Conservation (phyloP, 2,329 filamentous ascomycete species). For the Peltaster fructicola region DNA sequence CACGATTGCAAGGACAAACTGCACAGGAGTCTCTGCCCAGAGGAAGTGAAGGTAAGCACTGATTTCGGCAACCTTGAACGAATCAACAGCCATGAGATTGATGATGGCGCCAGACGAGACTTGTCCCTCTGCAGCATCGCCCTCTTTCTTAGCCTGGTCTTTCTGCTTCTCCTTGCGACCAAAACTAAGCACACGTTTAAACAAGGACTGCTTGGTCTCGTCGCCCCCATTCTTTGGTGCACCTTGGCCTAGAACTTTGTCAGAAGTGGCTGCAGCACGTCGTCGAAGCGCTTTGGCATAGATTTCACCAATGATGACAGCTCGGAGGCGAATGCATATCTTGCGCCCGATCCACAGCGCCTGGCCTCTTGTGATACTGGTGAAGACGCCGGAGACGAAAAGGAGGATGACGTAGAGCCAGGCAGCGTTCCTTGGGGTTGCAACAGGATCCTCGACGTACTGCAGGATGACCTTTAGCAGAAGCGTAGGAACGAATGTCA, state of each 20-base stretch:
- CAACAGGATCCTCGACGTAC: conserved; percentile 70
- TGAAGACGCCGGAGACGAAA: conserved; percentile 63
- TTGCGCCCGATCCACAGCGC: conserved; percentile 87
- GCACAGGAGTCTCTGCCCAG: conserved; percentile 78
- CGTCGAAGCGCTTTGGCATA: conserved; percentile 89
- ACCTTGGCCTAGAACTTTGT: conserved; percentile 47
- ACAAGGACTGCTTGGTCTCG: conserved; percentile 23
- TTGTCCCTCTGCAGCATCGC: conserved; percentile 28
- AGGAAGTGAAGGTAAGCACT: conserved; percentile 91
- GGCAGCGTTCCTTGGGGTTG: conserved; percentile 65
- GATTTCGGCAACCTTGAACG: conserved; percentile 93
- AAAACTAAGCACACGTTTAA: conserved; percentile 34
- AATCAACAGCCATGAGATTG: conserved; percentile 98
- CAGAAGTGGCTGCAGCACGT: conserved; percentile 61
- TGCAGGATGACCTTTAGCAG: conserved; percentile 81
- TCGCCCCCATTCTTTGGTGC: conserved; percentile 31
- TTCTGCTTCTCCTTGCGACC: conserved; percentile 42
- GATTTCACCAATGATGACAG: conserved; percentile 92
- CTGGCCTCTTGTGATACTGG: conserved; percentile 69
- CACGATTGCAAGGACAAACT: conserved; percentile 62
- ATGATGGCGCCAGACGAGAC: conserved; percentile 96
- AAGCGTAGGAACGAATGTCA: conserved; percentile 82
- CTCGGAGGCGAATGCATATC: conserved; percentile 80
- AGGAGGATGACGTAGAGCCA: conserved; percentile 93
- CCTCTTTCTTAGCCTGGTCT: conserved; percentile 19